Evolutionary conservation across 805 yeast species (phyloP).

Genomic region (Pichia rugopelliculosa): DNA sequence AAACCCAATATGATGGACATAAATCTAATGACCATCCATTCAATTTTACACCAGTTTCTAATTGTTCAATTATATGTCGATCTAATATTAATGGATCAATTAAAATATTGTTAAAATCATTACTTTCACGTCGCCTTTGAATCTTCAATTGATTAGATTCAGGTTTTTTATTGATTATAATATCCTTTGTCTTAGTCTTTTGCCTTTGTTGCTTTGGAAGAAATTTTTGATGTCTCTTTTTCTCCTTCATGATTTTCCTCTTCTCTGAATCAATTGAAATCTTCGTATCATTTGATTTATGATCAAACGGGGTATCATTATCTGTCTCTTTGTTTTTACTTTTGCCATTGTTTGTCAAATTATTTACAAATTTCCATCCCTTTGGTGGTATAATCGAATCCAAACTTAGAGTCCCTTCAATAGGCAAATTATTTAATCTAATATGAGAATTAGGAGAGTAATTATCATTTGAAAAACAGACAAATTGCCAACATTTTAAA

Average conservation of each 20-base stretch:
- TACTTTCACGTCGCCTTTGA: conserved; percentile 7
- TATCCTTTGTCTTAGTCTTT: neutral
- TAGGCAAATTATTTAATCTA: conserved; percentile 26
- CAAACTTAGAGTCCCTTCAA: conserved; percentile 25
- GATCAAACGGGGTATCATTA: neutral
- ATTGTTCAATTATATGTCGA: conserved; percentile 8
- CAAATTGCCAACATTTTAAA: conserved; percentile 53
- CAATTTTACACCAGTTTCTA: conserved; percentile 12
- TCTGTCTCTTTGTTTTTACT: neutral
- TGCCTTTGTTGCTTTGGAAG: conserved; percentile 4
- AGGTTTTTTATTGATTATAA: neutral
- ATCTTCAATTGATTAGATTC: conserved; percentile 1
- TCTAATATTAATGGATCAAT: conserved; percentile 6
- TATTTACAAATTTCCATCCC: conserved; percentile 44
- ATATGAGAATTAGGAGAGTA: conserved; percentile 42
- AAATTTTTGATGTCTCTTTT: neutral
- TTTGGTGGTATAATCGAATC: conserved; percentile 47
- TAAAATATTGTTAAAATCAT: conserved; percentile 8
- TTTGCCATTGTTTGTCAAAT: neutral
- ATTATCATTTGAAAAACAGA: conserved; percentile 50
- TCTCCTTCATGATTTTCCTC: conserved; percentile 5
- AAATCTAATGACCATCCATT: conserved; percentile 62
- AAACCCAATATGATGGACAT: conserved; percentile 58
- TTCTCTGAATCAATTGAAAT: conserved; percentile 7
- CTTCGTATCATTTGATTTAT: neutral